phyloP scores from a whole-genome alignment of 2,329 filamentous ascomycete species.

The Penicillium sp. region DNA sequence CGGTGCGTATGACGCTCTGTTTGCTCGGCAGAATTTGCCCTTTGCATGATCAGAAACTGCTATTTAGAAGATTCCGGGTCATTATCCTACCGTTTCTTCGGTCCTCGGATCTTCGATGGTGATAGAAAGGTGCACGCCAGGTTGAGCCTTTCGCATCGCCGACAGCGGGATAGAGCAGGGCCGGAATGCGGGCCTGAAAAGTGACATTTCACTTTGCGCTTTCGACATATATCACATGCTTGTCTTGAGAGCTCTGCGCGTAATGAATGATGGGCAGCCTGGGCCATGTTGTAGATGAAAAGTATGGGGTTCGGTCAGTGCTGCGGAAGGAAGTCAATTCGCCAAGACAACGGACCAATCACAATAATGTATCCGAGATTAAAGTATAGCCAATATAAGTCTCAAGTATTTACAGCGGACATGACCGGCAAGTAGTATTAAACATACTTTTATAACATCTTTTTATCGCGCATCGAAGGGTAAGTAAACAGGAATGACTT shows the following conservation, averaged over 20 bases:
- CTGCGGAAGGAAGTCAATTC: background rate
- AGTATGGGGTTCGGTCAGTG: background rate
- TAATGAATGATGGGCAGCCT: background rate
- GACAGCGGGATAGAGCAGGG: background rate
- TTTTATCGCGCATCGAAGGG: too few species aligned
- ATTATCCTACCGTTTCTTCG: slow-evolving; percentile 12
- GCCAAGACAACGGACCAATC: background rate
- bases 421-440: too few species aligned
- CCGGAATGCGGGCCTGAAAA: background rate
- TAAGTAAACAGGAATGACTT: too few species aligned
- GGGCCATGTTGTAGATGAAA: background rate
- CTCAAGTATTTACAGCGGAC: too few species aligned
- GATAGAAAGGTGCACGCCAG: slow-evolving; percentile 14
- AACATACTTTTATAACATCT: too few species aligned
- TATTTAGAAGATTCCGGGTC: too few species aligned
- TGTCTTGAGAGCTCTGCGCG: slow-evolving; percentile 1
- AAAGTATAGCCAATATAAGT: too few species aligned
- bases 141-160: slow-evolving; percentile 13
- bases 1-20: background rate
- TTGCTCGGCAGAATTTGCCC: background rate
- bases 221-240: slow-evolving; percentile 16
- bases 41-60: background rate
- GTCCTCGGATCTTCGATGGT: slow-evolving; percentile 13
- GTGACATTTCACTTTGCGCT: slow-evolving; percentile 9
- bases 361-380: background rate